Evolutionary conservation across 169 alveolate species (phyloP).

Genomic region (Plasmodium knowlesi): DNA sequence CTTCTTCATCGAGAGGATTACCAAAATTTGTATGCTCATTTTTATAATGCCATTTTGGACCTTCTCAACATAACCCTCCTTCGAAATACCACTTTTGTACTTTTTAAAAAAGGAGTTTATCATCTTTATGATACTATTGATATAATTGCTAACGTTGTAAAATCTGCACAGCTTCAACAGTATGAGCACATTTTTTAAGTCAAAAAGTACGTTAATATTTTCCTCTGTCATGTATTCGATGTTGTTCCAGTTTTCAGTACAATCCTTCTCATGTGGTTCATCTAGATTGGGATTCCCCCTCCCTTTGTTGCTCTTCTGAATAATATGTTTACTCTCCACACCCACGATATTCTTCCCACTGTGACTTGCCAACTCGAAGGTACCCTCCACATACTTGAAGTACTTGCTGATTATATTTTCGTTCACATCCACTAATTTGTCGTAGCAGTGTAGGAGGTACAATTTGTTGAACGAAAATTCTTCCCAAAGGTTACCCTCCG

Average conservation of each 20-base stretch:
- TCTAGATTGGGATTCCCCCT: background rate
- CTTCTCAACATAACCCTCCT: slow-evolving; percentile 8
- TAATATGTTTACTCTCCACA: background rate
- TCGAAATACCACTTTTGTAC: slow-evolving; percentile 30
- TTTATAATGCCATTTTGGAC: slow-evolving; percentile 38
- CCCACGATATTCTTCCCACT: background rate
- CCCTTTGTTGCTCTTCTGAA: background rate
- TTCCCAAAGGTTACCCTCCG: background rate
- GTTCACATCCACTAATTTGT: slow-evolving; percentile 52
- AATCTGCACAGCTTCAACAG: slow-evolving; percentile 54
- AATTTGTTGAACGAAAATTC: slow-evolving; percentile 7
- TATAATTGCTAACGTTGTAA: slow-evolving; percentile 63
- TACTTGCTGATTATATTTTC: slow-evolving; percentile 74
- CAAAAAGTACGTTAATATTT: slow-evolving; percentile 34
- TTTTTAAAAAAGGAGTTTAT: slow-evolving; percentile 46
- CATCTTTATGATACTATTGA: slow-evolving; percentile 27
- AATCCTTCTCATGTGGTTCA: background rate
- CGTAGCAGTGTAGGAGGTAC: slow-evolving; percentile 49
- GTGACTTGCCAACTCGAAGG: background rate
- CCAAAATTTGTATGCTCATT: slow-evolving; percentile 53
- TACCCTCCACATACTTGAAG: slow-evolving; percentile 47
- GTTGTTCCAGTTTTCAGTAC: background rate
- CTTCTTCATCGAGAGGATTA: slow-evolving; percentile 54
- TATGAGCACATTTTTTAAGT: slow-evolving; percentile 59
- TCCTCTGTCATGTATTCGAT: background rate